Conservation (phyloP, 345 rosid genomes). For the Crucihimalaya himalaica region DNA sequence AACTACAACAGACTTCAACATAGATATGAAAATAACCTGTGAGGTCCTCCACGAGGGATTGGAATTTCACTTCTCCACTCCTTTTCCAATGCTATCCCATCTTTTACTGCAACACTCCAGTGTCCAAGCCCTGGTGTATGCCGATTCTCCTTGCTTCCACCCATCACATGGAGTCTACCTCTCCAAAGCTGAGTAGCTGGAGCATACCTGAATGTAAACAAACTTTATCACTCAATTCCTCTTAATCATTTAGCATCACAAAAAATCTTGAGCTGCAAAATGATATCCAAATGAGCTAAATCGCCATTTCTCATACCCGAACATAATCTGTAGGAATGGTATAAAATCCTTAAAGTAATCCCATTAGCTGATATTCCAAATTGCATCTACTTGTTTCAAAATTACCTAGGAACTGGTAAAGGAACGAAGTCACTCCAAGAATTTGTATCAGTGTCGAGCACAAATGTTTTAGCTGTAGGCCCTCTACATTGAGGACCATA, state of each 20-base stretch:
- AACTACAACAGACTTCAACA: neutral
- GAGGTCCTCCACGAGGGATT: conserved; percentile 98
- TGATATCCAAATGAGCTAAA: neutral
- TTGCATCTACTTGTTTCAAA: neutral
- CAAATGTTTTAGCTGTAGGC: too few species aligned
- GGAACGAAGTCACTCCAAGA: conserved; percentile 71
- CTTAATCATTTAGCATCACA: neutral
- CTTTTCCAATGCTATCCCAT: conserved; percentile 77
- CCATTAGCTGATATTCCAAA: neutral
- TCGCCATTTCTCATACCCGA: neutral
- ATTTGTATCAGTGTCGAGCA: too few species aligned
- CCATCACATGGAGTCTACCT: conserved; percentile 99
- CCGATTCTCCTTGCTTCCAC: conserved; percentile 93
- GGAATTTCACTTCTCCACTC: conserved; percentile 93
- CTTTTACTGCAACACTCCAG: conserved; percentile 91
- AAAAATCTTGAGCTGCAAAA: neutral
- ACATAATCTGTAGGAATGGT: neutral
- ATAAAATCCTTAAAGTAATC: neutral
- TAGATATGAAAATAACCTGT: conserved; percentile 55
- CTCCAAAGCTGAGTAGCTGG: conserved; percentile 98
- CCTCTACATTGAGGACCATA: too few species aligned
- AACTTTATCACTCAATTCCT: conserved; percentile 15
- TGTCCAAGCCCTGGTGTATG: conserved; percentile 86
- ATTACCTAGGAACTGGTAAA: conserved; percentile 86
- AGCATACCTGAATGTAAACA: conserved; percentile 66